Conservation (phyloP, 2,329 filamentous ascomycete genomes). For the Dendryphion nanum region DNA sequence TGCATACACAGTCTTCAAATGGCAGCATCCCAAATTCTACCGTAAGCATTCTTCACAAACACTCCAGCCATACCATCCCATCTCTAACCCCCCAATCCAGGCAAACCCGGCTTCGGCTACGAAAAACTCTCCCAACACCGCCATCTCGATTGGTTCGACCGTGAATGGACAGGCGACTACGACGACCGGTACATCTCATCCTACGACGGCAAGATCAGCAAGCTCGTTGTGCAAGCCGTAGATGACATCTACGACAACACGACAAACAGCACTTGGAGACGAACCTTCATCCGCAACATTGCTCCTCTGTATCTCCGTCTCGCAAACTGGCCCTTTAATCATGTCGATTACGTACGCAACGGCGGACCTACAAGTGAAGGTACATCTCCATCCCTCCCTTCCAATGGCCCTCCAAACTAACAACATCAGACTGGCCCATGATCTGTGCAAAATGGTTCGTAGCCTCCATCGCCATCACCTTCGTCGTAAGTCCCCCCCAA, state of each 20-base stretch:
- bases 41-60: conserved; percentile 10
- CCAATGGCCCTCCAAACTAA: conserved; percentile 5
- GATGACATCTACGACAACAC: conserved; percentile 33
- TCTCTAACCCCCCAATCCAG: conserved; percentile 3
- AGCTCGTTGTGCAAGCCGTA: conserved; percentile 29
- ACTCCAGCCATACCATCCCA: neutral
- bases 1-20: conserved; percentile 19
- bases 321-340: conserved; percentile 31
- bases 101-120: conserved; percentile 21
- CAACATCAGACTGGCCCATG: conserved; percentile 17
- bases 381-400: conserved; percentile 3
- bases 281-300: conserved; percentile 30
- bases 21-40: conserved; percentile 23
- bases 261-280: conserved; percentile 24
- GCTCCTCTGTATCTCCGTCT: conserved; percentile 25
- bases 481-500: conserved; percentile 27
- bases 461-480: conserved; percentile 19
- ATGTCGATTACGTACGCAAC: conserved; percentile 22
- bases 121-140: conserved; percentile 21
- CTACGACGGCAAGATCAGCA: conserved; percentile 27
- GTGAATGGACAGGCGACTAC: conserved; percentile 24
- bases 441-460: conserved; percentile 30
- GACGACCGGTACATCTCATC: conserved; percentile 33
- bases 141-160: conserved; percentile 23
- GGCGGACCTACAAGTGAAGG: conserved; percentile 18